Conservation (phyloP, 371 early-diverging fungal genomes). For the Mucor racemosus region DNA sequence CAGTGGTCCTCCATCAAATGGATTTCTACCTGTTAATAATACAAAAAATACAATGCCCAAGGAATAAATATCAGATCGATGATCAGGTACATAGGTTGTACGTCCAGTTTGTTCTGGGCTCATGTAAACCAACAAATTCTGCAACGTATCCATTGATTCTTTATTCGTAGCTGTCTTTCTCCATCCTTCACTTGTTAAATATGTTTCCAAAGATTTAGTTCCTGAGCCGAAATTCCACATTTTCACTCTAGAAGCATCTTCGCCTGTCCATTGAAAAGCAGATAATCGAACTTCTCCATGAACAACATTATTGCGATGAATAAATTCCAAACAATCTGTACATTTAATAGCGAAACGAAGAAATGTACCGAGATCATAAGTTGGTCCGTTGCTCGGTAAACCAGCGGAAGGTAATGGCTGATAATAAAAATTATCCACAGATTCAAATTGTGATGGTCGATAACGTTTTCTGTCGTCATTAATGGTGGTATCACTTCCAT, state of each 20-base stretch:
- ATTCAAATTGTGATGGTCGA: constrained; percentile 3
- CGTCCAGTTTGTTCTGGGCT: constrained; percentile 63
- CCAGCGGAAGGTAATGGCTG: constrained; percentile 14
- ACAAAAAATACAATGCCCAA: constrained; percentile 59
- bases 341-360: constrained; percentile 51
- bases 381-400: constrained; percentile 20
- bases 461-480: constrained; percentile 8
- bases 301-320: constrained; percentile 45
- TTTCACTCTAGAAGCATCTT: constrained; percentile 38
- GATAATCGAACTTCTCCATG: constrained; percentile 49
- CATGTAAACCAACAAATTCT: constrained; percentile 40
- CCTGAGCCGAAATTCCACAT: constrained; percentile 49
- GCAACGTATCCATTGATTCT: constrained; percentile 32
- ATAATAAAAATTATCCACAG: background rate
- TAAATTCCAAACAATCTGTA: constrained; percentile 48
- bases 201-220: constrained; percentile 37
- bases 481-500: constrained; percentile 11
- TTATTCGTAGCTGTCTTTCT: constrained; percentile 44
- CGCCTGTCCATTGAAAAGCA: constrained; percentile 47
- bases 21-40: constrained; percentile 55
- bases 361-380: constrained; percentile 48
- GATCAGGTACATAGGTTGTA: constrained; percentile 60
- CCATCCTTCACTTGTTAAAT: constrained; percentile 52
- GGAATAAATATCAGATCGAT: constrained; percentile 62
- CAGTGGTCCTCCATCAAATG: constrained; percentile 58